Evolutionary conservation across 495 filamentous ascomycete species (phyloP), one percentile per base, ranked within the genome.

Genomic region (Penicillium goetzii): DNA sequence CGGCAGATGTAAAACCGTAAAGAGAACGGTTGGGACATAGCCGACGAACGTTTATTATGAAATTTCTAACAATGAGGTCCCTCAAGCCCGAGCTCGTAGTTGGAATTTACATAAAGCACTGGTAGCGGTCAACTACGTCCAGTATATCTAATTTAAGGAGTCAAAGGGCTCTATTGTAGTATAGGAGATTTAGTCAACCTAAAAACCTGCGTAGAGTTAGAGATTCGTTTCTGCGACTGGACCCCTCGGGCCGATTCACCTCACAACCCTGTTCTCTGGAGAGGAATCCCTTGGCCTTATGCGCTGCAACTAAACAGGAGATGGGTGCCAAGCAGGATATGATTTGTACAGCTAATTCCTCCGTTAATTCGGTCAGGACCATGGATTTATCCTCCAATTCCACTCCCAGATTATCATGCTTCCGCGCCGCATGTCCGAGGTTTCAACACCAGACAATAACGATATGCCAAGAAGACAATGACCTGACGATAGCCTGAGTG

Each of bases 201-300:
- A 50, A 2, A 8, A 34, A 54, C 9, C 14, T 12, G 7, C 14
- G 19, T 1, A 25, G 30, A 30, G 43, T 32, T 19, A 1, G 23
- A 21, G 56, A 49, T 53, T 52, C 21, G 26, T 58, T 63, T 52
- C 58, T 53, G 47, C 34, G 36, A 34, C 55, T 8, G 30, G 55
- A 53, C 19, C 36, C 54, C n/a, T 53, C 28, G 40, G 26, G 41
- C 8, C 17, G 38, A 45, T 45, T 23, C 19, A 45, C 11, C 40
- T 19, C n/a, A 45, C 3, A 7, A 30, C 15, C 3, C 23, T 26
- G 41, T 34, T 17, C 50, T 54, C 38, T n/a, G 47, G 54, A 11
- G 49, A 63, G 23, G 14, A 17, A 58, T 34, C 3, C 23, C 0
- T 19, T 52, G 49, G 47, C 21, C 11, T 45, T 12, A 38, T 26